Conservation (phyloP, 2,329 filamentous ascomycete species). For the Trichoderma harzianum region DNA sequence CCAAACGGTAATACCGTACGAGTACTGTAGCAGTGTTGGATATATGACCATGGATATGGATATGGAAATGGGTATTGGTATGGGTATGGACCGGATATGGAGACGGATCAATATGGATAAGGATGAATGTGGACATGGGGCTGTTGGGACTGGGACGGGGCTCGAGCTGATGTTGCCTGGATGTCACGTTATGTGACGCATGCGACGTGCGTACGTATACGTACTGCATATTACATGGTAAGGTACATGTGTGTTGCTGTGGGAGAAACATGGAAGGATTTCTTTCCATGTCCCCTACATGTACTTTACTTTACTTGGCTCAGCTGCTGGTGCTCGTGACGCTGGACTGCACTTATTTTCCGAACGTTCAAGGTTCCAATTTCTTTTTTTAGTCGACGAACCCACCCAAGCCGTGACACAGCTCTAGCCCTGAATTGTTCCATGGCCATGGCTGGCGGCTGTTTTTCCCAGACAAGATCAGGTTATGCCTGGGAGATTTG, state of each 20-base stretch:
- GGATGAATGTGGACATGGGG: background rate
- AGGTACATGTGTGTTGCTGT: background rate
- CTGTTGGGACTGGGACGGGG: background rate
- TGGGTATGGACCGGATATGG: background rate
- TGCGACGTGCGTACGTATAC: background rate
- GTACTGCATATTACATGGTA: background rate
- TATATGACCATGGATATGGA: background rate
- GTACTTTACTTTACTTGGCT: background rate
- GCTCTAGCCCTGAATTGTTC: background rate
- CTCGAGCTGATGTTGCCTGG: background rate
- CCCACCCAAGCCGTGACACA: conserved; percentile 4
- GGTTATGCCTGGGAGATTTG: conserved; percentile 4
- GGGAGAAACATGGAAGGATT: background rate
- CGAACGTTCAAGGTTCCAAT: background rate
- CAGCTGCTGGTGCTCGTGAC: conserved; percentile 1
- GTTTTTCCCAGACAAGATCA: conserved; percentile 8
- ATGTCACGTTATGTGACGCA: conserved; percentile 14
- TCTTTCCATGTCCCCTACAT: background rate
- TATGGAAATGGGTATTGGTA: background rate
- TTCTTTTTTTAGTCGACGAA: conserved; percentile 12
- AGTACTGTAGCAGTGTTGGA: background rate
- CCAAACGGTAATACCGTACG: too few relatives aligned
- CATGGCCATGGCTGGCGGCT: background rate
- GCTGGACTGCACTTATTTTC: conserved; percentile 1
- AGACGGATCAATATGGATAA: background rate